Evolutionary conservation across 163 green algal species (phyloP), one percentile per base, ranked within the genome.

Genomic region (Scenedesmus sp.): DNA sequence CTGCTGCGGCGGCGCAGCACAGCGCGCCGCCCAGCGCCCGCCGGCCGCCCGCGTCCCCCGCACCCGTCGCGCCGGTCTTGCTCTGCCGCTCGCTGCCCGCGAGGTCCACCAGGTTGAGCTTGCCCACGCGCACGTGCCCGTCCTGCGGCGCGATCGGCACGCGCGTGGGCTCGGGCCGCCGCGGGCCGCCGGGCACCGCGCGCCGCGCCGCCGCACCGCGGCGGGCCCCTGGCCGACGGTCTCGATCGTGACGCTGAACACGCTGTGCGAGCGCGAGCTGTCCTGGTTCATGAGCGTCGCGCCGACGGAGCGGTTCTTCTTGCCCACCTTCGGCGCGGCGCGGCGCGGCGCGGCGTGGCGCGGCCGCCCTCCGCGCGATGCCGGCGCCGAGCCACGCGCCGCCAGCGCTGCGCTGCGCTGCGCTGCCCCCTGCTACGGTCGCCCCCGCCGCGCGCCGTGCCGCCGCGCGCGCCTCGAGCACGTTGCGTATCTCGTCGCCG

Each of bases 71-170:
- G 11, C 89, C 92, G 28, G 91, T 94, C 81, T 94, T 93, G 63
- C 75, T 87, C 86, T 97, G 92, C 20, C 92, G 80, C 84, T 97
- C 92, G 56, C 80, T 91, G 54, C 92, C 92, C 36, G 93, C 93
- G 60, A 97, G 76, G 63, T 96, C 93, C n/a, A 97, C 93, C 70
- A 97, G 78, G 82, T 97, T 96, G 3, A 97, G 85, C 83, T 93
- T 94, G 70, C 89, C 89, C 34, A 91, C 88, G 33, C 87, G 83
- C 51, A 95, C 88, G 75, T 93, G 85, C 22, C 84, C 85, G 60
- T 91, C 86, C 62, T 81, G 63, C 33, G 20, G 7, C 47, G 60
- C 31, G 60, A n/a, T 45, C 29, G 29, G 60, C 60, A 50, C 10
- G 60, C 60, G 60, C 36, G 39, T 54, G 28, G 60, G 20, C 31